Conservation (phyloP, 768 basidiomycete genomes). For the Auriscalpium vulgare region DNA sequence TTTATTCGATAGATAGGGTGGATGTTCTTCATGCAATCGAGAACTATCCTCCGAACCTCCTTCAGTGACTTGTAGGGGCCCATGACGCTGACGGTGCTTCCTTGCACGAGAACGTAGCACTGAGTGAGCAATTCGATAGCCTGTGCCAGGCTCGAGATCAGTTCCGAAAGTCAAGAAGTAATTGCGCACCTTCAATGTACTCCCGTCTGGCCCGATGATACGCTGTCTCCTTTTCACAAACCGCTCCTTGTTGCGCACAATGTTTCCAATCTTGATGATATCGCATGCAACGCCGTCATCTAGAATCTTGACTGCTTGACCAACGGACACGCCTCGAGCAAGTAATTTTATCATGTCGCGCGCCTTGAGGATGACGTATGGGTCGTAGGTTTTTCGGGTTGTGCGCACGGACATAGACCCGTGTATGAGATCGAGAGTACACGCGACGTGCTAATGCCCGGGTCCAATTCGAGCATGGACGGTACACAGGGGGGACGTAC, state of each 20-base stretch:
- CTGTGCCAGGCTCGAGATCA: slow-evolving; percentile 31
- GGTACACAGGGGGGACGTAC: slow-evolving; percentile 30
- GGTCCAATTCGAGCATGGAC: too few species aligned
- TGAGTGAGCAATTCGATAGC: slow-evolving; percentile 94
- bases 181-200: slow-evolving; percentile 80
- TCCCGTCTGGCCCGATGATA: slow-evolving; percentile 95
- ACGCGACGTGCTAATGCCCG: slow-evolving; percentile 64
- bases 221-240: slow-evolving; percentile 95
- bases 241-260: slow-evolving; percentile 92
- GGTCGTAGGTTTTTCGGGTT: slow-evolving; percentile 95
- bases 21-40: slow-evolving; percentile 99
- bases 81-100: slow-evolving; percentile 97
- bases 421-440: slow-evolving; percentile 89
- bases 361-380: slow-evolving; percentile 92
- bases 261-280: slow-evolving; percentile 94
- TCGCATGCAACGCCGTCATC: slow-evolving; percentile 90
- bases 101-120: slow-evolving; percentile 97
- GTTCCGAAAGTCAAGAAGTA: background rate
- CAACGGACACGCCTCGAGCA: slow-evolving; percentile 82
- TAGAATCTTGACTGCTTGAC: slow-evolving; percentile 82
- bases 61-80: slow-evolving; percentile 92
- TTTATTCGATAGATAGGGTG: slow-evolving; percentile 99
- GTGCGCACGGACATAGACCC: slow-evolving; percentile 97
- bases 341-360: slow-evolving; percentile 93
- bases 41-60: slow-evolving; percentile 91